phyloP scores from a whole-genome alignment of 108 stramenopile genomes.

The Nannochloropsis salina region DNA sequence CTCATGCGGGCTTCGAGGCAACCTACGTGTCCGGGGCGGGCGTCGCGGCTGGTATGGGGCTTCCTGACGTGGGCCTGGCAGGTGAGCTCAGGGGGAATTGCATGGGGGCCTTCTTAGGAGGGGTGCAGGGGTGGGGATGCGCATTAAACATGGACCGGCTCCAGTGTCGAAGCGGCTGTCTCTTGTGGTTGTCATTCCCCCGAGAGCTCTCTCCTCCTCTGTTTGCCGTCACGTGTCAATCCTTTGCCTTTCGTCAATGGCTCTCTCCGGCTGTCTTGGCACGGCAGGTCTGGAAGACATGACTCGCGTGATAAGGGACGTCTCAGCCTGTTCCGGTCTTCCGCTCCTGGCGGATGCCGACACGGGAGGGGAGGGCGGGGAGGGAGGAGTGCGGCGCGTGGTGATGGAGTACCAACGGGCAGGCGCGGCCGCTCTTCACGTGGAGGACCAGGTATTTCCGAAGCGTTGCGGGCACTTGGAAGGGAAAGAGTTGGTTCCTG shows the following conservation, averaged over 20 bases:
- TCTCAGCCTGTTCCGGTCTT: background rate
- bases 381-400: background rate
- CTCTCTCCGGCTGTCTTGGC: background rate
- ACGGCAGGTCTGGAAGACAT: background rate
- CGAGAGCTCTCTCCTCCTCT: background rate
- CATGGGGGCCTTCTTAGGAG: too few relatives aligned
- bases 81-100: background rate
- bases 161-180: too few relatives aligned
- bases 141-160: too few relatives aligned
- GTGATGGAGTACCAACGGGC: background rate
- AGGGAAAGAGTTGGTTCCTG: background rate
- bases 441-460: background rate
- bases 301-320: background rate
- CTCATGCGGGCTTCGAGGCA: background rate
- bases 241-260: background rate
- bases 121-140: too few relatives aligned
- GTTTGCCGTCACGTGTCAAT: background rate
- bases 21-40: background rate
- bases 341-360: background rate
- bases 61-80: background rate
- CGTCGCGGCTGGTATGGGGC: background rate
- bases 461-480: background rate
- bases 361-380: background rate
- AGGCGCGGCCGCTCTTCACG: background rate
- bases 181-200: background rate